A percentile compares a stretch with the other conserved stretches of the same genome.
Evolutionary conservation across 257 asterid species (phyloP).

Genomic region (Perilla frutescens): DNA sequence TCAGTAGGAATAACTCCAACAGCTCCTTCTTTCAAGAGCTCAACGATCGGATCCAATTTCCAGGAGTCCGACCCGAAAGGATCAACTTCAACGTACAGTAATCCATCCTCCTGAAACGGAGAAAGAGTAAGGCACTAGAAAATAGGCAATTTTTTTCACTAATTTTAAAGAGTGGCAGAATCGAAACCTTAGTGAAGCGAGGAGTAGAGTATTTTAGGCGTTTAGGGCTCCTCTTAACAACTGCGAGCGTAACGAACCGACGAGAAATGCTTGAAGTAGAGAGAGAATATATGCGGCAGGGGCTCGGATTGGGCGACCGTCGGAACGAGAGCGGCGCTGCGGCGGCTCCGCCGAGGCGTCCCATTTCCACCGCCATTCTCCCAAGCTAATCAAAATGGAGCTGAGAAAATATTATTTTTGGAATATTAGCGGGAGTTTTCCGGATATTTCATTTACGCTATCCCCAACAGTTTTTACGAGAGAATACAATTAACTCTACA

Average conservation of each 20-base stretch:
- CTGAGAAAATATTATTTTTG: neutral
- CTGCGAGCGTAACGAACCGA: conserved; percentile 54
- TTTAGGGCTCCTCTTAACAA: conserved; percentile 81
- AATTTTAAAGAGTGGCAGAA: neutral
- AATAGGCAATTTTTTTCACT: neutral
- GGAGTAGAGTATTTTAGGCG: conserved; percentile 89
- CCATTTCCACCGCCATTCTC: conserved; percentile 59
- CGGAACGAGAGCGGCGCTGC: conserved; percentile 47
- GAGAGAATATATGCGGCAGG: conserved; percentile 36
- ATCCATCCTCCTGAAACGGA: conserved; percentile 58
- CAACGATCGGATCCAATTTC: conserved; percentile 83
- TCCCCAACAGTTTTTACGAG: no score
- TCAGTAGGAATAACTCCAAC: conserved; percentile 98
- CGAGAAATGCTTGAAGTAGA: conserved; percentile 39
- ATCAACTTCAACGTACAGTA: conserved; percentile 78
- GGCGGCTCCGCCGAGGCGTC: conserved; percentile 40
- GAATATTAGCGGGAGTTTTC: neutral
- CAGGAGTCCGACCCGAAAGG: conserved; percentile 81
- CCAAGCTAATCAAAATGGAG: conserved; percentile 8
- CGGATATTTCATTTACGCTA: neutral
- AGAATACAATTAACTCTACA: no score
- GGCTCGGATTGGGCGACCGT: conserved; percentile 43
- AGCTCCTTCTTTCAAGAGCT: conserved; percentile 84
- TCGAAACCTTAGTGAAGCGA: conserved; percentile 70
- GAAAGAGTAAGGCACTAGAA: conserved; percentile 18